Percentiles rank a stretch among this genome's conserved stretches.
phyloP scores from a whole-genome alignment of 495 filamentous ascomycete genomes.

The Neurospora africana region DNA sequence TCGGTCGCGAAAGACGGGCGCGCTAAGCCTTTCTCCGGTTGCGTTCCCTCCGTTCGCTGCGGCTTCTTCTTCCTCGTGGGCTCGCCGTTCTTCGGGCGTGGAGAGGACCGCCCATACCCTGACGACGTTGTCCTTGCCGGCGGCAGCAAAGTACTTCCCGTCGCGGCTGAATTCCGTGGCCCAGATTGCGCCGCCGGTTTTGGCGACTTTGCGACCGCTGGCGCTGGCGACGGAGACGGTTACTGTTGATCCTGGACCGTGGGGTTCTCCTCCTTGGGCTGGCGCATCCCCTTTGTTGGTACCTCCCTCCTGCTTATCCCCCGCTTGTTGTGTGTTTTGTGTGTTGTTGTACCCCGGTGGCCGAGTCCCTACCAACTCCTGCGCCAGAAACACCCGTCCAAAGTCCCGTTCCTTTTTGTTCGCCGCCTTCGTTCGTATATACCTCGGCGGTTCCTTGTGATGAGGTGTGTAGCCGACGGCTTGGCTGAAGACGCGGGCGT shows the following conservation, averaged over 20 bases:
- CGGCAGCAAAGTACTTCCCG: constrained; percentile 82
- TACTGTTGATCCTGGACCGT: no score
- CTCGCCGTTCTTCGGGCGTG: constrained; percentile 64
- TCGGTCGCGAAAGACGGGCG: constrained; percentile 79
- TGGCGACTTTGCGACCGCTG: constrained; percentile 21
- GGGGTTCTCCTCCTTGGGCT: constrained; percentile 1
- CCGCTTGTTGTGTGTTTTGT: background rate
- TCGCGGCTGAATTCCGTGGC: constrained; percentile 87
- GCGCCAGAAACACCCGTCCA: constrained; percentile 78
- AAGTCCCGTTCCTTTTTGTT: constrained; percentile 81
- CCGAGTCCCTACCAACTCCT: constrained; percentile 57
- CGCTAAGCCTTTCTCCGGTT: constrained; percentile 57
- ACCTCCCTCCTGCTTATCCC: background rate
- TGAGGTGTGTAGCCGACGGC: constrained; percentile 66
- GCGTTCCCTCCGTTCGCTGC: constrained; percentile 22
- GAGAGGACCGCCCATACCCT: constrained; percentile 86
- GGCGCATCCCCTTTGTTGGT: background rate
- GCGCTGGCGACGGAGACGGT: constrained; percentile 29
- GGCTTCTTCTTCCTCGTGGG: constrained; percentile 61
- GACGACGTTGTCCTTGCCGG: constrained; percentile 76
- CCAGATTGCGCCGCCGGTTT: constrained; percentile 63
- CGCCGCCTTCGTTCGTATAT: constrained; percentile 72
- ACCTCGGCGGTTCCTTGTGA: constrained; percentile 80
- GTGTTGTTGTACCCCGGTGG: constrained; percentile 4
- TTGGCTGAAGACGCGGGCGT: constrained; percentile 60